phyloP scores from a whole-genome alignment of 2,329 filamentous ascomycete species.

The Samsoniella hepiali region DNA sequence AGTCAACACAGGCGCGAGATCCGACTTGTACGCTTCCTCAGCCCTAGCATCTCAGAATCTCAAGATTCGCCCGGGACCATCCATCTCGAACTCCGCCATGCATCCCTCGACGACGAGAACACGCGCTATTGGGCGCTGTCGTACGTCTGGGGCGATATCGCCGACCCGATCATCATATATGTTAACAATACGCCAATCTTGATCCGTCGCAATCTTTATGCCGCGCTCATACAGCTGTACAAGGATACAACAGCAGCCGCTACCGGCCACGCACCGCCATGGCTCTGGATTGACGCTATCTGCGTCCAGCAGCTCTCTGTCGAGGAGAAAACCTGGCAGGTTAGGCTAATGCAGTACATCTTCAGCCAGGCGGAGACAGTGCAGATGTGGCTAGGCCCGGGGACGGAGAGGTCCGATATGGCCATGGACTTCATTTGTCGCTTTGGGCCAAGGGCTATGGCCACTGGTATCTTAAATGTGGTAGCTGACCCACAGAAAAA shows the following conservation, averaged over 20 bases:
- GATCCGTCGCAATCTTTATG: slow-evolving; percentile 18
- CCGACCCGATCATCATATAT: neutral
- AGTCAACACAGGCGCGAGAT: slow-evolving; percentile 18
- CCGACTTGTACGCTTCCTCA: slow-evolving; percentile 21
- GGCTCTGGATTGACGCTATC: slow-evolving; percentile 26
- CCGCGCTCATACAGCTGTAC: slow-evolving; percentile 20
- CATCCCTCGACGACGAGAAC: slow-evolving; percentile 2
- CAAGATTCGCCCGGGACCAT: neutral
- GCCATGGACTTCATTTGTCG: slow-evolving; percentile 19
- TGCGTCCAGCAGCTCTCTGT: slow-evolving; percentile 24
- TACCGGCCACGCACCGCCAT: slow-evolving; percentile 12
- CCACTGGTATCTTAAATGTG: slow-evolving; percentile 16
- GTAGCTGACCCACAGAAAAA: neutral
- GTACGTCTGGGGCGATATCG: slow-evolving; percentile 23
- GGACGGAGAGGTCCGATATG: slow-evolving; percentile 6
- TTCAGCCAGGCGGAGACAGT: slow-evolving; percentile 21
- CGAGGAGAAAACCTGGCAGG: slow-evolving; percentile 23
- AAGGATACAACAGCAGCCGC: neutral
- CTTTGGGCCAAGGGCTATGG: slow-evolving; percentile 16
- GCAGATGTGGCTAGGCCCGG: slow-evolving; percentile 23
- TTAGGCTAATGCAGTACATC: slow-evolving; percentile 23
- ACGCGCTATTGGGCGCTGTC: slow-evolving; percentile 23
- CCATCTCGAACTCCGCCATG: slow-evolving; percentile 20
- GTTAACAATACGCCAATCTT: slow-evolving; percentile 13
- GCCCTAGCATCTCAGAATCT: neutral